Percentiles rank a stretch among this genome's conserved stretches.
Conservation (phyloP, 805 yeast species). For the Candida sphagnicola region DNA sequence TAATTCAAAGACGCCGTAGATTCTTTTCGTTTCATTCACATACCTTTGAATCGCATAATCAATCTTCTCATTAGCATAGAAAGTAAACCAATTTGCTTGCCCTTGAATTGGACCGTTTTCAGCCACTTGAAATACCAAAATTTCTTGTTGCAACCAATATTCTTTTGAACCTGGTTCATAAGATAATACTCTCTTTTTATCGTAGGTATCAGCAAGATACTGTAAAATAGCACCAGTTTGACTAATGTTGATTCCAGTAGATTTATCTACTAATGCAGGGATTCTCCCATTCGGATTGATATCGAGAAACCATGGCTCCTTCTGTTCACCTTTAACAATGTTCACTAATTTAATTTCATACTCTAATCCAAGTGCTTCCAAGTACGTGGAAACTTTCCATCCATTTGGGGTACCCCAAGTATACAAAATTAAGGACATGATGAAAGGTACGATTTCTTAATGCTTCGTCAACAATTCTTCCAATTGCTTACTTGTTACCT, state of each 20-base stretch:
- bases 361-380: constrained; percentile 41
- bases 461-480: too few relatives aligned
- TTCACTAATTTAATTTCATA: constrained; percentile 41
- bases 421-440: constrained; percentile 14
- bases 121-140: constrained; percentile 55
- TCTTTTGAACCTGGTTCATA: constrained; percentile 30
- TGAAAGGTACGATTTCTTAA: too few relatives aligned
- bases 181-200: constrained; percentile 46
- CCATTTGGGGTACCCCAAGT: constrained; percentile 42
- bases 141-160: constrained; percentile 52
- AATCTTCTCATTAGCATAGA: constrained; percentile 46
- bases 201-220: constrained; percentile 59
- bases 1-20: constrained; percentile 51
- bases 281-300: constrained; percentile 63
- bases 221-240: constrained; percentile 62
- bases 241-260: constrained; percentile 44
- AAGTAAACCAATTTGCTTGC: constrained; percentile 48
- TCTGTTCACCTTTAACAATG: constrained; percentile 41
- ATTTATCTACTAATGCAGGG: constrained; percentile 46
- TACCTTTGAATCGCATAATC: constrained; percentile 54
- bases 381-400: constrained; percentile 33
- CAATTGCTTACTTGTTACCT: too few relatives aligned
- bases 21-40: constrained; percentile 46
- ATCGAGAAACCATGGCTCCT: constrained; percentile 53
- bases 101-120: constrained; percentile 56